phyloP scores from a whole-genome alignment of 495 filamentous ascomycete genomes.

The Xanthoparmelia taractica region DNA sequence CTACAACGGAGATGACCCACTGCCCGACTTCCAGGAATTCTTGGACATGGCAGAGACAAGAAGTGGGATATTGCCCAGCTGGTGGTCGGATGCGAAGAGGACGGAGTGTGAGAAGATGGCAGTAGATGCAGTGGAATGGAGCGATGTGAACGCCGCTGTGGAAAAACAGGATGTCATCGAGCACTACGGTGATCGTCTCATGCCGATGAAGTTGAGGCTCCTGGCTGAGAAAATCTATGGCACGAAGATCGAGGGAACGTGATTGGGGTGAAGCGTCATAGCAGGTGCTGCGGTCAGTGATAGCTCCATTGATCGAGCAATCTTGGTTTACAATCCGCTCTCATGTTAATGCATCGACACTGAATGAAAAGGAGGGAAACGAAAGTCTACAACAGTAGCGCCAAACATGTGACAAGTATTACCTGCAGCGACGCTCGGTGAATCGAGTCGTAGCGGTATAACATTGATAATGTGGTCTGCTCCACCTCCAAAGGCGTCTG shows the following conservation, averaged over 20 bases:
- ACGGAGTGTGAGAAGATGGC: constrained; percentile 28
- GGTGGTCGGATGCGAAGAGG: constrained; percentile 36
- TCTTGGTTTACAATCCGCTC: background rate
- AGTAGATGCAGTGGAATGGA: constrained; percentile 22
- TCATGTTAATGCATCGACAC: too few species aligned
- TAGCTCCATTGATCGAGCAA: background rate
- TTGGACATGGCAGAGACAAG: constrained; percentile 24
- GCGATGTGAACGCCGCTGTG: constrained; percentile 20
- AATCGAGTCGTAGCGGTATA: too few species aligned
- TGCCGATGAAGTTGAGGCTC: constrained; percentile 41
- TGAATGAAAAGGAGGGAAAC: too few species aligned
- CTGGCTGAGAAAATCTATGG: constrained; percentile 29
- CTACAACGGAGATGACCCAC: constrained; percentile 27
- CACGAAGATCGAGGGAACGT: constrained; percentile 8
- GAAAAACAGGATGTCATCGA: constrained; percentile 34
- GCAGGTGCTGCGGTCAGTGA: background rate
- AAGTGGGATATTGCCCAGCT: constrained; percentile 32
- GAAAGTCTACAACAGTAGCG: too few species aligned
- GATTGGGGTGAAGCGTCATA: background rate
- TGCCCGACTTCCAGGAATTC: constrained; percentile 27
- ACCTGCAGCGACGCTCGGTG: background rate
- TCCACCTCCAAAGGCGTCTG: background rate
- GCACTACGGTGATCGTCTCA: constrained; percentile 33
- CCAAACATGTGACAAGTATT: too few species aligned
- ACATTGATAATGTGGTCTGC: too few species aligned